Conservation (phyloP, 2,329 filamentous ascomycete genomes). For the Trichoderma sp. region DNA sequence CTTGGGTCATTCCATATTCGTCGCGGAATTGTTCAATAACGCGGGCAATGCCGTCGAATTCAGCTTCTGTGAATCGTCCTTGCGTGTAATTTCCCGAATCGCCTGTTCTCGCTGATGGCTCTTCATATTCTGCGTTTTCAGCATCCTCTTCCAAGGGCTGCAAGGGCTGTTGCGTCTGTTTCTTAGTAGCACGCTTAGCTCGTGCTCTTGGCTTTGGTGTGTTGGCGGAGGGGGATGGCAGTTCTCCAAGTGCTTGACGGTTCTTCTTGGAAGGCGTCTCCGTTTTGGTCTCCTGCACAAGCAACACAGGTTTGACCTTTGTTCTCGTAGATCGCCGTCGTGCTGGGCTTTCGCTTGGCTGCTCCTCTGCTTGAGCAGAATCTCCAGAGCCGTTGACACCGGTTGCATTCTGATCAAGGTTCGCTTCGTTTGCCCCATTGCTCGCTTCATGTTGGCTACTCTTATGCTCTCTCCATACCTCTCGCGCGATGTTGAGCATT, state of each 20-base stretch:
- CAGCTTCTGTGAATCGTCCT: conserved; percentile 47
- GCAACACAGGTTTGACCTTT: conserved; percentile 51
- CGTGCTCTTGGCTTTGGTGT: conserved; percentile 35
- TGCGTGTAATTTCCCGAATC: conserved; percentile 34
- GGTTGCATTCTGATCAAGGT: not conserved
- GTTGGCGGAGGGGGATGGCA: conserved; percentile 38
- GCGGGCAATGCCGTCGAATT: conserved; percentile 43
- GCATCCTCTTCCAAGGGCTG: conserved; percentile 30
- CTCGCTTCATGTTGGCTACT: conserved; percentile 31
- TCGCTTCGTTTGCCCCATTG: conserved; percentile 20
- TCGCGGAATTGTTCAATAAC: conserved; percentile 49
- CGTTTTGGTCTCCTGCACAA: conserved; percentile 33
- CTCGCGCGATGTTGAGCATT: conserved; percentile 30
- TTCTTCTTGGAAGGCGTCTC: conserved; percentile 27
- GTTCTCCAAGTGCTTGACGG: conserved; percentile 25
- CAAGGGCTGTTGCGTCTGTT: conserved; percentile 22
- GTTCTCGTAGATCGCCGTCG: conserved; percentile 39
- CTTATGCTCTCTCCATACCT: conserved; percentile 39
- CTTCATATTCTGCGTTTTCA: conserved; percentile 27
- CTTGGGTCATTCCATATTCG: conserved; percentile 45
- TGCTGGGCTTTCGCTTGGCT: conserved; percentile 26
- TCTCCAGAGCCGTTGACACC: not conserved
- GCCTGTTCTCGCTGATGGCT: conserved; percentile 2
- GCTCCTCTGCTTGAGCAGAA: conserved; percentile 7
- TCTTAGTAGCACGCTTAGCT: conserved; percentile 32